Conservation (phyloP, 768 basidiomycete species). For the Harrya chromipes region DNA sequence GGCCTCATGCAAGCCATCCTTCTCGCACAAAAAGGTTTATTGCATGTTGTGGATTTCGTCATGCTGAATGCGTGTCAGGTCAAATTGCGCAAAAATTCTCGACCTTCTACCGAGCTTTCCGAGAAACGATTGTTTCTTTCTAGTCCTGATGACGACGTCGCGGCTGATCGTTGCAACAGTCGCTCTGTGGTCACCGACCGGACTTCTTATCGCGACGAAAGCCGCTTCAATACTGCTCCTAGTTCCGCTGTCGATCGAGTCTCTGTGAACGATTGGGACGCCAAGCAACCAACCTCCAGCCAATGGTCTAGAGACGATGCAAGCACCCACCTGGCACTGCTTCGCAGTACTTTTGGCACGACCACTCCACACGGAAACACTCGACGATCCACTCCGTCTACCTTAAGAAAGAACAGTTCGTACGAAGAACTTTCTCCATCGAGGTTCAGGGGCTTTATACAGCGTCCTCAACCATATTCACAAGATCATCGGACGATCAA, state of each 20-base stretch:
- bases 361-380: neutral
- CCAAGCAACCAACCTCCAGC: conserved; percentile 2
- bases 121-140: conserved; percentile 19
- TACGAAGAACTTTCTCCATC: conserved; percentile 20
- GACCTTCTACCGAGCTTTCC: neutral
- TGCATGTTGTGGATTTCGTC: neutral
- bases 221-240: conserved; percentile 28
- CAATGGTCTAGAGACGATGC: conserved; percentile 10
- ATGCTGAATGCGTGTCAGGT: conserved; percentile 11
- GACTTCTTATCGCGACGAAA: conserved; percentile 24
- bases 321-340: neutral
- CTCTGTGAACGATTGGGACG: conserved; percentile 1
- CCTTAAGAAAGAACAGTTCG: conserved; percentile 4
- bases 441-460: conserved; percentile 24
- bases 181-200: neutral
- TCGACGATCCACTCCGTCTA: neutral
- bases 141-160: conserved; percentile 12
- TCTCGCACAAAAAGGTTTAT: conserved; percentile 15
- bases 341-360: neutral
- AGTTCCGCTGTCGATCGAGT: conserved; percentile 4
- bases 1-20: neutral
- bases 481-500: neutral
- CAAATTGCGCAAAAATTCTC: neutral
- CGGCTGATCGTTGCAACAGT: neutral
- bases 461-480: neutral